These are phyloP conservation scores for Melanomma pulvis-pyrius DNA, from an alignment of 495 filamentous ascomycete species.

Conservation along the genomic window DNA sequence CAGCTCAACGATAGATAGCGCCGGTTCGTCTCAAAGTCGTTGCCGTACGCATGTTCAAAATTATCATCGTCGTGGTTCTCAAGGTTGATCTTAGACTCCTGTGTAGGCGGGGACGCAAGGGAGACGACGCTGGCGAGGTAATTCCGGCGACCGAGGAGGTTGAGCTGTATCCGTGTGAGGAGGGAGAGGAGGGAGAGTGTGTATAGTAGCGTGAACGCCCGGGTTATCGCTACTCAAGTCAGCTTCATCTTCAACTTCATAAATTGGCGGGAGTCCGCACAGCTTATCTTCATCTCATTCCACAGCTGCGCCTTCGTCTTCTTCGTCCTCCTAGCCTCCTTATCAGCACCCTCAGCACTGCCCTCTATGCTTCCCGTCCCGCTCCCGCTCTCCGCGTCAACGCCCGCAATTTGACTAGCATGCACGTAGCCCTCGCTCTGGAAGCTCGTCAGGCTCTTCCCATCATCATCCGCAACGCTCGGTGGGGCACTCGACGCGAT, in stretches of 20 bases:
- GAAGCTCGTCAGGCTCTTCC: conserved; percentile 71
- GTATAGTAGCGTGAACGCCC: conserved; percentile 89
- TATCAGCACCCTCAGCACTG: conserved; percentile 33
- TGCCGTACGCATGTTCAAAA: conserved; percentile 75
- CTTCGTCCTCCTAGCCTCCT: conserved; percentile 52
- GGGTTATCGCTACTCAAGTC: conserved; percentile 70
- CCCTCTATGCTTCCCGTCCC: conserved; percentile 40
- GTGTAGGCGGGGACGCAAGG: conserved; percentile 65
- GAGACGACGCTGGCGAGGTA: conserved; percentile 95
- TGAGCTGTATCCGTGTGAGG: conserved; percentile 94
- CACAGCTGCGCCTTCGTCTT: conserved; percentile 91
- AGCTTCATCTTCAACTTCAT: not conserved
- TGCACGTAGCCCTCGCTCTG: conserved; percentile 79
- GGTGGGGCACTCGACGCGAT: conserved; percentile 68
- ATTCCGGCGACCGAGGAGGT: conserved; percentile 90
- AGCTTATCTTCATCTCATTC: conserved; percentile 96
- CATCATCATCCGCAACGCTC: conserved; percentile 81
- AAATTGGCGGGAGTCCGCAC: conserved; percentile 53
- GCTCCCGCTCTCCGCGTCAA: not conserved
- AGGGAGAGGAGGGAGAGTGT: conserved; percentile 85
- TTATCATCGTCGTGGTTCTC: conserved; percentile 89
- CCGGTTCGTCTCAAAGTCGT: conserved; percentile 91
- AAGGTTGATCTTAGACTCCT: conserved; percentile 72
- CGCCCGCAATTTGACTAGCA: conserved; percentile 69
- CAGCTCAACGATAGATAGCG: conserved; percentile 95